These are phyloP conservation scores for Pseudogymnoascus sp. DNA, from an alignment of 2,329 filamentous ascomycete species.

Conservation along the genomic window DNA sequence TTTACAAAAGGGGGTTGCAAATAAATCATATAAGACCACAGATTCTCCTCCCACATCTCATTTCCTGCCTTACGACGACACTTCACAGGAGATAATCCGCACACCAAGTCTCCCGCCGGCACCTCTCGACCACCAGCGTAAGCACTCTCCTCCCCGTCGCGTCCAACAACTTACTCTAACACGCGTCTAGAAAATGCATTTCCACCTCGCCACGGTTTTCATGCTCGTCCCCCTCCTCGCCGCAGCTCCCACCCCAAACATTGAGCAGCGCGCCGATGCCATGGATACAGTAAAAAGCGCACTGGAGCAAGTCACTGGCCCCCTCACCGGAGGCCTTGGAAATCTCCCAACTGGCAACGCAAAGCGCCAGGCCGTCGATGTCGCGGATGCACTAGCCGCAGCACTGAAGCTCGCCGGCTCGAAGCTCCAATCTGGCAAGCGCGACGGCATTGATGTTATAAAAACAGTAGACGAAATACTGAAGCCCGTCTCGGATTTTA, in stretches of 20 bases:
- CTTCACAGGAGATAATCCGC: neutral
- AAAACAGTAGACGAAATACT: neutral
- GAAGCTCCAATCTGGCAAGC: no score
- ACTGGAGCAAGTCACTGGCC: neutral
- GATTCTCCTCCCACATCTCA: neutral
- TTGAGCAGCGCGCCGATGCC: neutral
- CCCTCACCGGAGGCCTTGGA: neutral
- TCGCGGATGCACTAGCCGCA: neutral
- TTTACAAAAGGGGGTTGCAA: neutral
- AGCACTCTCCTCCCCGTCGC: neutral
- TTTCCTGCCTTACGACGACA: neutral
- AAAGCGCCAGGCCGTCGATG: neutral
- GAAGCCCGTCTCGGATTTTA: no score
- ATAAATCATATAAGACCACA: neutral
- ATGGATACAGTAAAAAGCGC: neutral
- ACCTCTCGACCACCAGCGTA: neutral
- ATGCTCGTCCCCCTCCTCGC: neutral
- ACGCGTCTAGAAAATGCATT: conserved; percentile 6
- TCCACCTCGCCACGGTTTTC: neutral
- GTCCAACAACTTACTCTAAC: neutral
- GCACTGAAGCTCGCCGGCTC: neutral
- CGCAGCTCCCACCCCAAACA: neutral
- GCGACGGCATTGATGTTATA: no score
- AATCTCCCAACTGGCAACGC: neutral
- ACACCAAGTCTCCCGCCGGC: neutral